phyloP scores from a whole-genome alignment of 164 flowering plant species.

The Vitis labrusca region DNA sequence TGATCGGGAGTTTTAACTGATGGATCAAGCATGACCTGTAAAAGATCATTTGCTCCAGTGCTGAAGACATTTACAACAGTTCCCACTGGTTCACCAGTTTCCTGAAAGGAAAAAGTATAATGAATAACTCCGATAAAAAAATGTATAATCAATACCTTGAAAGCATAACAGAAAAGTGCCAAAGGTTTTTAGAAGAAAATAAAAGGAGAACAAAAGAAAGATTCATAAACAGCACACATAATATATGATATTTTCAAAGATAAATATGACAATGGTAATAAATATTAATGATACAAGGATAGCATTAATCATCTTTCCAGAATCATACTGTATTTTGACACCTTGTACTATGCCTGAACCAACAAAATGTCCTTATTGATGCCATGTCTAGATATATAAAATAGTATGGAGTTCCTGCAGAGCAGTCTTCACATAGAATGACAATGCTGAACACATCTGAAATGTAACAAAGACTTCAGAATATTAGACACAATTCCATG shows the following conservation, averaged over 20 bases:
- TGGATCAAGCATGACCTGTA: constrained; percentile 64
- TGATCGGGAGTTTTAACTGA: constrained; percentile 24
- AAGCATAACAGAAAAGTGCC: background rate
- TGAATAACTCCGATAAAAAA: background rate
- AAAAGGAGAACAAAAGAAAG: background rate
- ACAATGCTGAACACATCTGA: too few species aligned
- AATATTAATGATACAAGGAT: background rate
- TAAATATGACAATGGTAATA: background rate
- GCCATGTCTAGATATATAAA: background rate
- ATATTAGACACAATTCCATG: background rate
- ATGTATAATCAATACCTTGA: constrained; percentile 6
- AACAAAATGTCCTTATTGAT: background rate
- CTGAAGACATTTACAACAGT: constrained; percentile 67
- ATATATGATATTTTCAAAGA: background rate
- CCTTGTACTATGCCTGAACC: background rate
- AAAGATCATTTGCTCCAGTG: constrained; percentile 73
- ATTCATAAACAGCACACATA: background rate
- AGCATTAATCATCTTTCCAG: background rate
- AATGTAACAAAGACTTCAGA: background rate
- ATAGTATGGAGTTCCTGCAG: background rate
- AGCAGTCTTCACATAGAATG: too few species aligned
- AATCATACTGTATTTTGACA: background rate
- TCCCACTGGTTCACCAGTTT: constrained; percentile 75
- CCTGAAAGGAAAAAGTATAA: constrained; percentile 41
- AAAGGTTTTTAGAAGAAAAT: background rate